Base-by-base conservation (phyloP, 2,329 filamentous ascomycete species). In the Coniochaeta hoffmannii region DNA sequence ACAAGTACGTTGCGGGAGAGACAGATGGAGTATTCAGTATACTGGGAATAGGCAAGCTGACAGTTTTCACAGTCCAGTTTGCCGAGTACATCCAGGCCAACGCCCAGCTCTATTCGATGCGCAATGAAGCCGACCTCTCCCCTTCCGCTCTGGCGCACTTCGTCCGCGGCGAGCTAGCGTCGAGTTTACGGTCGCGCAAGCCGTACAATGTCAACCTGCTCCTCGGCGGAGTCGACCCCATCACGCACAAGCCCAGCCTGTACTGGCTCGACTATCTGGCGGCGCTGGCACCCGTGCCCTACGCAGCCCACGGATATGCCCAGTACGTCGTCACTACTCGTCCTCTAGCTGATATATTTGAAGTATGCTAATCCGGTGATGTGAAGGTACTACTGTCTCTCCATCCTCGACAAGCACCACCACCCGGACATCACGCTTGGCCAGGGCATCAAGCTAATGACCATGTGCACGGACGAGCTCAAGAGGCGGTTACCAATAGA, bases 41-140 rank as follows among this genome's bases (percentile, higher is more conserved):
- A 44, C 24, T 15, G 10, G 41, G 9, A 28, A n/a, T 12, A 41
- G n/a, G n/a, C 36, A 31, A 30, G 49, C 30, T 50, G 19, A 63
- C 58, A 66, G 60, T 34, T 28, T 56, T 12, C 50, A 57, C 69
- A 96, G 92, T 97, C 60, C 93, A 99, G 86, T 99, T 99, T 73
- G 90, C 95, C 71, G 94, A 99, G 77, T 99, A 93, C 77, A 95
- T 99, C 72, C 92, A 97, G 83, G 92, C 93, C 71, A 99, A 99
- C 74, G 87, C 94, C 61, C 90, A 96, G 76, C 88, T 99, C 69
- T 99, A 99, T 78, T 91, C 89, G 63, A 99, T 97, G 92, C 90
- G 95, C 69, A 97, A 97, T 72, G 89, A 91, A 73, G 88, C 88
- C 69, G 90, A 97, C 67, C 85, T 99, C 59, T 90, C 90, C 46